phyloP scores from a whole-genome alignment of 352 stramenopile genomes.

The Plasmopara viticola region DNA sequence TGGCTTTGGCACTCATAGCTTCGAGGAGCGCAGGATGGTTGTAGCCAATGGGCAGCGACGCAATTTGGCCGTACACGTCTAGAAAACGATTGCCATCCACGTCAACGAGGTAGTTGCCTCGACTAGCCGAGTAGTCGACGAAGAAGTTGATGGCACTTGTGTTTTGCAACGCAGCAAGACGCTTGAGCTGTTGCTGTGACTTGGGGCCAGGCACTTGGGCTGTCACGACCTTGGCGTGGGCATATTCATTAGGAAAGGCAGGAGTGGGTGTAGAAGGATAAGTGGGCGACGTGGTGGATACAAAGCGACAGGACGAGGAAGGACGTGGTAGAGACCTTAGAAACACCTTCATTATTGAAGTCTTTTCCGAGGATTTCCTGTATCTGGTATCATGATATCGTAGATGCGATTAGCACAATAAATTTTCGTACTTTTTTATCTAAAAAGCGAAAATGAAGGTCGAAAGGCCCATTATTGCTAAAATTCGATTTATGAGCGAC shows the following conservation, averaged over 20 bases:
- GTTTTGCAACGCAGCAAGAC: slow-evolving; percentile 58
- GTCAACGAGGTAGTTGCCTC: slow-evolving; percentile 82
- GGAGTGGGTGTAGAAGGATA: slow-evolving; percentile 44
- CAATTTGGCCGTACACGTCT: slow-evolving; percentile 81
- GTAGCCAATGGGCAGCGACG: slow-evolving; percentile 79
- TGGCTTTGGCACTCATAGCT: slow-evolving; percentile 53
- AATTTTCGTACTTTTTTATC: too few relatives aligned
- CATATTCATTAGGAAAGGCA: slow-evolving; percentile 59
- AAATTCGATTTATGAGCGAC: too few relatives aligned
- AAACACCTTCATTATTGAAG: too few relatives aligned
- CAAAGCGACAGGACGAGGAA: slow-evolving; percentile 3
- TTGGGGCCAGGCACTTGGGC: slow-evolving; percentile 53
- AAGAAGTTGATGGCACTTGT: slow-evolving; percentile 71
- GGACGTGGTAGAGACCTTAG: too few relatives aligned
- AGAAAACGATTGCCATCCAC: slow-evolving; percentile 81
- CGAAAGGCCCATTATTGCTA: too few relatives aligned
- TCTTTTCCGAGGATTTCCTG: too few relatives aligned
- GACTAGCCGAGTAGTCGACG: slow-evolving; percentile 63
- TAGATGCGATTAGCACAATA: too few relatives aligned
- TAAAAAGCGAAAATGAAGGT: too few relatives aligned
- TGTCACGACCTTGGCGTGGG: slow-evolving; percentile 44
- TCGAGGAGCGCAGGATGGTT: slow-evolving; percentile 72
- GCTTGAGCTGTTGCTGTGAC: slow-evolving; percentile 45
- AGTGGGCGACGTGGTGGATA: slow-evolving; percentile 8
- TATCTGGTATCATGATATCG: too few relatives aligned